phyloP scores from a whole-genome alignment of 108 stramenopile genomes.

The Conticribra guillardii region DNA sequence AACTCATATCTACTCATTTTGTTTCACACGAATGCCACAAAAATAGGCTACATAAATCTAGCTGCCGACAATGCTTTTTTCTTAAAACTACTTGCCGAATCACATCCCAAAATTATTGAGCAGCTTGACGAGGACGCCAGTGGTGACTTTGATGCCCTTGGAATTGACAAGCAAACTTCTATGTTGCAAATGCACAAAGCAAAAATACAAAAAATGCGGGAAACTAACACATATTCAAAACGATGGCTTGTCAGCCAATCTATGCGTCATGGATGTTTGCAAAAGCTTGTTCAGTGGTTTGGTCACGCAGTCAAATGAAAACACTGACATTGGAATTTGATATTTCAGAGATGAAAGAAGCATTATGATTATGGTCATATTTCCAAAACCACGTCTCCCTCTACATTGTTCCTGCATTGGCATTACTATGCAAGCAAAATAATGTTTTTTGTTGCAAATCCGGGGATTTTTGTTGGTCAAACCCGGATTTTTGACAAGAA shows the following conservation, averaged over 20 bases:
- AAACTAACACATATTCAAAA: neutral
- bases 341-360: constrained; percentile 18
- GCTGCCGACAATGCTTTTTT: neutral
- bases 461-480: too few species aligned
- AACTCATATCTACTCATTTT: too few species aligned
- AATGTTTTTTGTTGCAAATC: too few species aligned
- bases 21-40: too few species aligned
- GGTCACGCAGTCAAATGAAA: constrained; percentile 9
- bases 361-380: neutral
- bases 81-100: constrained; percentile 16
- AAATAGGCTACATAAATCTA: neutral
- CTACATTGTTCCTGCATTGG: constrained; percentile 20
- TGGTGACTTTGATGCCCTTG: constrained; percentile 3
- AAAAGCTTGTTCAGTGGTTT: constrained; percentile 24
- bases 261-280: constrained; percentile 26
- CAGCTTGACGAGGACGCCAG: neutral
- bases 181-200: constrained; percentile 32
- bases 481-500: too few species aligned
- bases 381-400: constrained; percentile 24
- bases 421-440: constrained; percentile 4
- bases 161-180: constrained; percentile 39
- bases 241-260: constrained; percentile 13
- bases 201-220: neutral
- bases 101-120: constrained; percentile 23
- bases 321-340: constrained; percentile 29